Percentiles rank a stretch among this genome's conserved stretches.
Evolutionary conservation across 805 yeast species (phyloP).

Genomic region (Hanseniaspora hatyaiensis): DNA sequence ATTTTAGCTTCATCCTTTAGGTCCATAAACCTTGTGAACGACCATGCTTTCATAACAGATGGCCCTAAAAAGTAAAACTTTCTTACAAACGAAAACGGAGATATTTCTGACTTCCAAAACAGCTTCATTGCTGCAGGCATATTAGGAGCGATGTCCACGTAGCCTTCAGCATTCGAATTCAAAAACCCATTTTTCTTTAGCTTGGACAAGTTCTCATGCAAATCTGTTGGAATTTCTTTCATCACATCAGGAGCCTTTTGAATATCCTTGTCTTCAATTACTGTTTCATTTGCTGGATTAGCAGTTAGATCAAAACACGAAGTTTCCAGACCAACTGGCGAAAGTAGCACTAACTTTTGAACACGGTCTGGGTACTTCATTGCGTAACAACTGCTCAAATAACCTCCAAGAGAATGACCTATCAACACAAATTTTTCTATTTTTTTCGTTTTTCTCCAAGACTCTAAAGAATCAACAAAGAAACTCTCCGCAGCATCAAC

Average conservation of each 20-base stretch:
- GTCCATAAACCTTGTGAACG: conserved; percentile 37
- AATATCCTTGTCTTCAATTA: background rate
- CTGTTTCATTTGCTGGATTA: too few relatives aligned
- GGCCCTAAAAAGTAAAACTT: conserved; percentile 45
- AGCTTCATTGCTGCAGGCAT: conserved; percentile 31
- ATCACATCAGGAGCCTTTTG: conserved; percentile 26
- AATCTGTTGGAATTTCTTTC: conserved; percentile 21
- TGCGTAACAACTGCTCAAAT: conserved; percentile 49
- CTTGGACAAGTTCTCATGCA: background rate
- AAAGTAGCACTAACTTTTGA: conserved; percentile 42
- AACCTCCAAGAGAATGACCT: conserved; percentile 67
- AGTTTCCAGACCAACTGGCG: conserved; percentile 67
- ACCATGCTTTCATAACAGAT: conserved; percentile 42
- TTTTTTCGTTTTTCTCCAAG: conserved; percentile 41
- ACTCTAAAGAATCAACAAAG: conserved; percentile 41
- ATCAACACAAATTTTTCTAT: conserved; percentile 45
- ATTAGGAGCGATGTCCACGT: conserved; percentile 29
- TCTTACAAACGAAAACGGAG: conserved; percentile 46
- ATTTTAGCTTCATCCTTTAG: conserved; percentile 26
- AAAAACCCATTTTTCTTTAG: conserved; percentile 21
- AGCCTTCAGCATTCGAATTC: conserved; percentile 27
- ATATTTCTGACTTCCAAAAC: conserved; percentile 43
- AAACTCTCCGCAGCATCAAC: conserved; percentile 28
- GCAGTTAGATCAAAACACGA: conserved; percentile 31
- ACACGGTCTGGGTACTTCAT: conserved; percentile 43